phyloP scores from a whole-genome alignment of 352 stramenopile genomes.

The Phytophthora agathidicida region DNA sequence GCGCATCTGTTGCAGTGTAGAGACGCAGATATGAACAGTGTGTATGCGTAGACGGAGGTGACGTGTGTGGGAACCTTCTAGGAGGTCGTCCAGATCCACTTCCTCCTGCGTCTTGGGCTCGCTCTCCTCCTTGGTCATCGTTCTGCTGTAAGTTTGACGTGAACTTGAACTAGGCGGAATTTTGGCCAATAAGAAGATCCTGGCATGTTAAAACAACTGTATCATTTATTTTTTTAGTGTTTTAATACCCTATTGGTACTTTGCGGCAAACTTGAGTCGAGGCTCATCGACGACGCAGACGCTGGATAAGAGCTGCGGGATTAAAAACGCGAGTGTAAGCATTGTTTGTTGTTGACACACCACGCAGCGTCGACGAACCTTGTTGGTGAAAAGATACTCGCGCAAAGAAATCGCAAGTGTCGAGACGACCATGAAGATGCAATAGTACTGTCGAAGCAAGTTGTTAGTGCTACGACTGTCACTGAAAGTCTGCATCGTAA shows the following conservation, averaged over 20 bases:
- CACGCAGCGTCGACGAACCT: slow-evolving; percentile 37
- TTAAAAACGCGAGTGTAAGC: background rate
- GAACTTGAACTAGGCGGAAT: slow-evolving; percentile 2
- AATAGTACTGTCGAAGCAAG: slow-evolving; percentile 42
- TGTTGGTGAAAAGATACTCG: slow-evolving; percentile 52
- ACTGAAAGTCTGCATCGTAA: background rate
- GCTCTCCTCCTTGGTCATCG: slow-evolving; percentile 32
- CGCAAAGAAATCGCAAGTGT: slow-evolving; percentile 32
- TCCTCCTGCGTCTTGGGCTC: slow-evolving; percentile 44
- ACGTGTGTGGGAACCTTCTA: slow-evolving; percentile 73
- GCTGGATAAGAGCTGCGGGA: slow-evolving; percentile 32
- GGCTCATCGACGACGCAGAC: slow-evolving; percentile 39
- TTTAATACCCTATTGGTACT: slow-evolving; percentile 17
- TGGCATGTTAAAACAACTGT: too few relatives aligned
- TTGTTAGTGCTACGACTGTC: too few relatives aligned
- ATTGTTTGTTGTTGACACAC: too few relatives aligned
- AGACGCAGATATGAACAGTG: background rate
- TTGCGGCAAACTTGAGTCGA: slow-evolving; percentile 9
- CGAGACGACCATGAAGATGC: slow-evolving; percentile 45
- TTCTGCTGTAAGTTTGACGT: slow-evolving; percentile 8
- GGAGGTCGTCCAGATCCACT: slow-evolving; percentile 81
- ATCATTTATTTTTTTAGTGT: too few relatives aligned
- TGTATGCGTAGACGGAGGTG: background rate
- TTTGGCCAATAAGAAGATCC: too few relatives aligned
- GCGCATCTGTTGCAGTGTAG: slow-evolving; percentile 51